Conservation (phyloP, 2,329 filamentous ascomycete genomes). For the Chrysoporthe deuterocubensis region DNA sequence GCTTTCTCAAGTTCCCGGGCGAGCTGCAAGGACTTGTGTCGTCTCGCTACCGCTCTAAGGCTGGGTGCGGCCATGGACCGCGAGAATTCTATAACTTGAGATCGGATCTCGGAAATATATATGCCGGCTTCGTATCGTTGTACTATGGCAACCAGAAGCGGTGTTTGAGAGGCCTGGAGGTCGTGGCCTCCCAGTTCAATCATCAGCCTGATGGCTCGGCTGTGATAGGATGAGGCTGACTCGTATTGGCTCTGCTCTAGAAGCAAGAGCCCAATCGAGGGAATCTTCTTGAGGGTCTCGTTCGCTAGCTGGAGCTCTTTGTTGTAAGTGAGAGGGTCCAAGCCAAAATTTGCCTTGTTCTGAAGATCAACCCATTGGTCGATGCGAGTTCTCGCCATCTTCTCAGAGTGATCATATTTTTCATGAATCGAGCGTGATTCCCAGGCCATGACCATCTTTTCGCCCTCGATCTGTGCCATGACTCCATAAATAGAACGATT, state of each 20-base stretch:
- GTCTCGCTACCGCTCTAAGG: conserved; percentile 49
- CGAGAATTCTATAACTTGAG: conserved; percentile 44
- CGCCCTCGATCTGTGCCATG: conserved; percentile 60
- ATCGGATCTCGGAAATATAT: conserved; percentile 48
- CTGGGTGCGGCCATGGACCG: conserved; percentile 32
- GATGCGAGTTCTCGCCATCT: conserved; percentile 44
- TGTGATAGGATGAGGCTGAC: conserved; percentile 53
- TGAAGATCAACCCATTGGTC: conserved; percentile 52
- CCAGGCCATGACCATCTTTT: conserved; percentile 54
- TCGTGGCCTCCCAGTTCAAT: conserved; percentile 39
- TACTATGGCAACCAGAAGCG: conserved; percentile 39
- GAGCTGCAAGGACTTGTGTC: conserved; percentile 61
- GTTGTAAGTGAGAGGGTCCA: conserved; percentile 54
- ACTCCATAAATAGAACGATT: conserved; percentile 58
- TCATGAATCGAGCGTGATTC: conserved; percentile 44
- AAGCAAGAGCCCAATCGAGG: conserved; percentile 56
- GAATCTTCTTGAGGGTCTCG: conserved; percentile 55
- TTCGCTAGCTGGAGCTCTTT: conserved; percentile 55
- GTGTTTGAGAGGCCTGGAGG: conserved; percentile 29
- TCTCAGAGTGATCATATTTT: conserved; percentile 40
- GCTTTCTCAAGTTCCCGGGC: conserved; percentile 60
- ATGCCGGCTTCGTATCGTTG: conserved; percentile 59
- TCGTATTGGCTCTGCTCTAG: conserved; percentile 61
- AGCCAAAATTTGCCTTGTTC: conserved; percentile 43
- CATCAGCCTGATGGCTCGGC: conserved; percentile 48